A percentile compares a stretch with the other conserved stretches of the same genome.
These are phyloP conservation scores for Leavenworthia alabamica DNA, from an alignment of 345 rosid species.

Conservation along the genomic window DNA sequence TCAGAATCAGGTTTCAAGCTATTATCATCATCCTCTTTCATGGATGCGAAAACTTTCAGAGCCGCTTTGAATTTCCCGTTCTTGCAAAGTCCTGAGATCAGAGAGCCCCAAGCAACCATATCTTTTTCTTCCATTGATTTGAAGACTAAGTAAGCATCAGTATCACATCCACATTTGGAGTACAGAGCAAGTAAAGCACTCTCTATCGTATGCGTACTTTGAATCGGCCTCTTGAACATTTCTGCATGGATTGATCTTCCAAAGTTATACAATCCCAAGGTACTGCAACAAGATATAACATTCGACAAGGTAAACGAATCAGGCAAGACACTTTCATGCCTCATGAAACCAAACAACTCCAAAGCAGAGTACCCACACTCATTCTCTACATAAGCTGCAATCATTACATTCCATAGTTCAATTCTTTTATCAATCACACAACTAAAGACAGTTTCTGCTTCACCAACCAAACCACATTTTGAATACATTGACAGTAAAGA, in stretches of 20 bases:
- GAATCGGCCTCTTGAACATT: slow-evolving; percentile 46
- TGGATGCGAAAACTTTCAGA: slow-evolving; percentile 37
- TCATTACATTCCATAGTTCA: slow-evolving; percentile 69
- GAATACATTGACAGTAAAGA: slow-evolving; percentile 69
- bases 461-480: slow-evolving; percentile 45
- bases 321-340: slow-evolving; percentile 24
- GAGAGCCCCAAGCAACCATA: slow-evolving; percentile 63
- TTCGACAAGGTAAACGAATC: slow-evolving; percentile 59
- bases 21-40: slow-evolving; percentile 39
- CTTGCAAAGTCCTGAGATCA: slow-evolving; percentile 64
- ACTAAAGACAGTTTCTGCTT: slow-evolving; percentile 48
- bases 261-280: slow-evolving; percentile 34
- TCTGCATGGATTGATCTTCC: slow-evolving; percentile 68
- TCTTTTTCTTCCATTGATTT: slow-evolving; percentile 46
- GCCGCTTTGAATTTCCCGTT: slow-evolving; percentile 52
- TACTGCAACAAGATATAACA: slow-evolving; percentile 46
- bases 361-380: slow-evolving; percentile 38
- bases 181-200: slow-evolving; percentile 58
- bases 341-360: slow-evolving; percentile 44
- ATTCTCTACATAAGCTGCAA: slow-evolving; percentile 55
- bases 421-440: slow-evolving; percentile 36
- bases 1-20: slow-evolving; percentile 55
- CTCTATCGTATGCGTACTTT: slow-evolving; percentile 32
- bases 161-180: slow-evolving; percentile 40
- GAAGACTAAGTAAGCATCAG: slow-evolving; percentile 47